These are phyloP conservation scores for Xylaria sp. DNA, from an alignment of 495 filamentous ascomycete genomes.

Conservation along the genomic window DNA sequence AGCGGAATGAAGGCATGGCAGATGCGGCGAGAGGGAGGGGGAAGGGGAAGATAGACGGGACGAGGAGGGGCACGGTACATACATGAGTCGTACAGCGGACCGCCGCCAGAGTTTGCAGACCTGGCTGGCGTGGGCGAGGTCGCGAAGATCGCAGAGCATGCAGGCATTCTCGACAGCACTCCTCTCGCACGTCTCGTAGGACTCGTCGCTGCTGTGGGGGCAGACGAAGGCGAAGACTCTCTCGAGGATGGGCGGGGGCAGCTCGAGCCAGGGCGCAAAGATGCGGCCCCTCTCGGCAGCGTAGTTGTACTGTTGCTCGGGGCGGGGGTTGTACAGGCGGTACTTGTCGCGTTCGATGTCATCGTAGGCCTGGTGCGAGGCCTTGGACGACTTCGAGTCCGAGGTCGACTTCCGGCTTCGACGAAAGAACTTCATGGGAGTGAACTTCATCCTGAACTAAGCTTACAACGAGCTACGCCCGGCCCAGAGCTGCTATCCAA, in stretches of 20 bases:
- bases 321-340: conserved; percentile 34
- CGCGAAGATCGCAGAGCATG: conserved; percentile 94
- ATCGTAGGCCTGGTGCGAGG: conserved; percentile 26
- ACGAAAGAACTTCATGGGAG: conserved; percentile 52
- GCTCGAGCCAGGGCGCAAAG: conserved; percentile 46
- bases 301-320: conserved; percentile 27
- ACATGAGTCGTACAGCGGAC: conserved; percentile 66
- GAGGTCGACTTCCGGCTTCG: conserved; percentile 41
- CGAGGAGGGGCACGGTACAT: conserved; percentile 40
- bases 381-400: conserved; percentile 31
- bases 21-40: background rate
- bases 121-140: conserved; percentile 78
- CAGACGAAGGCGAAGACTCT: conserved; percentile 83
- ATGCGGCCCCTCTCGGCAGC: conserved; percentile 32
- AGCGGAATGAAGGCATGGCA: background rate
- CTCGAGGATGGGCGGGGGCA: conserved; percentile 70
- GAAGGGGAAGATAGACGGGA: background rate
- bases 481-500: background rate
- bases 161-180: conserved; percentile 84
- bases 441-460: conserved; percentile 34
- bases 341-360: conserved; percentile 38
- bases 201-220: conserved; percentile 78
- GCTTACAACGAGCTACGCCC: background rate
- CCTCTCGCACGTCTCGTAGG: conserved; percentile 81
- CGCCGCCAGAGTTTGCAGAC: conserved; percentile 77